Percentiles rank a stretch among this genome's conserved stretches.
These are phyloP conservation scores for Mucuna pruriens DNA, from an alignment of 306 rosid genomes.

Conservation along the genomic window DNA sequence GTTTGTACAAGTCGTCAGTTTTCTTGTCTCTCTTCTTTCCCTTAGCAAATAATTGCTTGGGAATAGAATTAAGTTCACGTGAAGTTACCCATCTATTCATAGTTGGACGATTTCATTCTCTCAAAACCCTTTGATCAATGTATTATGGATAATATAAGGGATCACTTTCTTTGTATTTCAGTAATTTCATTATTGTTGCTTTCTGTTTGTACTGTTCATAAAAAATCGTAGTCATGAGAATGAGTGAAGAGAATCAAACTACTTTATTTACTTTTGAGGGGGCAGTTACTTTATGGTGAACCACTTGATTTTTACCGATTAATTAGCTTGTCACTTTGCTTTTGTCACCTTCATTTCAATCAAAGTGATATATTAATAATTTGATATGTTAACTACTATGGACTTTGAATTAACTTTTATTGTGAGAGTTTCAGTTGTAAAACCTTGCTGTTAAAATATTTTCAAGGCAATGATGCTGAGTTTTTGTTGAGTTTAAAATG, in stretches of 20 bases:
- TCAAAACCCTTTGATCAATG: background rate
- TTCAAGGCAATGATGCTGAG: background rate
- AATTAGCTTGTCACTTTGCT: background rate
- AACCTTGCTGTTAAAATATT: background rate
- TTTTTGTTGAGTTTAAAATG: background rate
- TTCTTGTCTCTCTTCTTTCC: background rate
- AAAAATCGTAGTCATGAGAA: background rate
- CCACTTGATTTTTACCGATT: background rate
- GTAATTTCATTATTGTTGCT: background rate
- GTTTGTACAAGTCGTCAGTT: background rate
- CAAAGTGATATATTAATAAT: background rate
- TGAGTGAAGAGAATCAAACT: background rate
- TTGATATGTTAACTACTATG: background rate
- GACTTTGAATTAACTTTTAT: background rate
- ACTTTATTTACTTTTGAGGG: background rate
- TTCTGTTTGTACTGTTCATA: background rate
- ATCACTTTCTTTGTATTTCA: background rate
- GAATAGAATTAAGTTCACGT: background rate
- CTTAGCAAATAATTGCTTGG: background rate
- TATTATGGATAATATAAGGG: background rate
- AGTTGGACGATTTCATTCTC: background rate
- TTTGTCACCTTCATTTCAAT: background rate
- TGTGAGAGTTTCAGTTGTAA: background rate
- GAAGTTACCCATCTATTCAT: background rate
- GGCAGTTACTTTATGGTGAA: background rate